These are phyloP conservation scores for Gossypium davidsonii DNA, from an alignment of 441 rosid genomes.

Conservation along the genomic window DNA sequence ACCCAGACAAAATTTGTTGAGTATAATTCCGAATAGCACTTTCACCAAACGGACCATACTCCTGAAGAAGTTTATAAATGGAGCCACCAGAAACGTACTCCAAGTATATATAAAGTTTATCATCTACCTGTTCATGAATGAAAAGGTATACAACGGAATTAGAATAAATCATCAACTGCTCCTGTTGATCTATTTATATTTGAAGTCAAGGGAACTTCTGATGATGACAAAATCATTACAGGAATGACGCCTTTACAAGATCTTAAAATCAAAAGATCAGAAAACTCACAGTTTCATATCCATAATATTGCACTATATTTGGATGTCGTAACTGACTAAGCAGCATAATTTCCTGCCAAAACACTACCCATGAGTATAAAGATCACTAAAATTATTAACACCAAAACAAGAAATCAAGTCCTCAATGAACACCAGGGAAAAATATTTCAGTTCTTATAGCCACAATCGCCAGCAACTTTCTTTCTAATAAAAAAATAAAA, in stretches of 20 bases:
- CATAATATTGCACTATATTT: conserved; percentile 94
- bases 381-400: neutral
- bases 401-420: neutral
- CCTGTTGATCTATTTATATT: neutral
- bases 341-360: conserved; percentile 61
- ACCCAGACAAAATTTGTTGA: conserved; percentile 88
- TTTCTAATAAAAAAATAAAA: neutral
- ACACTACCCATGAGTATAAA: neutral
- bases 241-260: neutral
- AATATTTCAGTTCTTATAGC: neutral
- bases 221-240: neutral
- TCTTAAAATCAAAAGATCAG: conserved; percentile 7
- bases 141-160: neutral
- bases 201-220: neutral
- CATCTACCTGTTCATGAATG: conserved; percentile 55
- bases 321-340: conserved; percentile 75
- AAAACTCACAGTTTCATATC: conserved; percentile 72
- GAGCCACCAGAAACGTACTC: conserved; percentile 98
- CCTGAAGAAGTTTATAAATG: conserved; percentile 91
- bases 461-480: neutral
- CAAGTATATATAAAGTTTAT: conserved; percentile 82
- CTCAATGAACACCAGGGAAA: neutral
- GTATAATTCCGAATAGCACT: conserved; percentile 86
- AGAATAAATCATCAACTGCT: neutral
- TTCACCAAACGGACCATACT: conserved; percentile 84